phyloP scores from a whole-genome alignment of 2,329 filamentous ascomycete genomes.

The Botrytis tulipae region DNA sequence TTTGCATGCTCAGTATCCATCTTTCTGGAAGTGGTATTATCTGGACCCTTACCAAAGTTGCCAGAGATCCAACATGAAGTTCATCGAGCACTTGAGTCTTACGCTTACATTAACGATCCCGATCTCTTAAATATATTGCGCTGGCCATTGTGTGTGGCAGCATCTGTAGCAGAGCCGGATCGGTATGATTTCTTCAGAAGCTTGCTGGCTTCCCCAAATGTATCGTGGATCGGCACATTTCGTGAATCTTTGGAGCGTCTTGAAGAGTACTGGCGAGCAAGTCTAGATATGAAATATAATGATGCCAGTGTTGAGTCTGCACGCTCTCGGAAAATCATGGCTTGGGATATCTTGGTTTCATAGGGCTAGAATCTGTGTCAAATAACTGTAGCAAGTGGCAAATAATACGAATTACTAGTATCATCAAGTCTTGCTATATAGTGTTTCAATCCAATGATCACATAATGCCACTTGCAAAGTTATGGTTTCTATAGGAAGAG shows the following conservation, averaged over 20 bases:
- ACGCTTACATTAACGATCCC: background rate
- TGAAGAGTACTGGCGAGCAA: background rate
- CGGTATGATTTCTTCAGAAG: background rate
- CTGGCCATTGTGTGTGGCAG: background rate
- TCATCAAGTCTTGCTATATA: too few relatives aligned
- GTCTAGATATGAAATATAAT: too few relatives aligned
- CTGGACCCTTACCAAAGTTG: background rate
- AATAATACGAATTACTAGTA: too few relatives aligned
- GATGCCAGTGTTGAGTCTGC: too few relatives aligned
- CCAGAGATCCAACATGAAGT: background rate
- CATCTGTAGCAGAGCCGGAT: background rate
- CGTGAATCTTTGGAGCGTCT: background rate
- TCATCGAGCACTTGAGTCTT: background rate
- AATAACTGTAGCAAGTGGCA: too few relatives aligned
- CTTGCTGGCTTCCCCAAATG: background rate
- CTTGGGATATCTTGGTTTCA: too few relatives aligned
- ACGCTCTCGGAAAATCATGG: too few relatives aligned
- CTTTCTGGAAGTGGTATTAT: background rate
- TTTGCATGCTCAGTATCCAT: background rate
- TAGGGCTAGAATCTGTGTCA: too few relatives aligned
- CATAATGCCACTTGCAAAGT: too few relatives aligned
- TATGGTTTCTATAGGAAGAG: too few relatives aligned
- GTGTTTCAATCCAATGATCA: too few relatives aligned
- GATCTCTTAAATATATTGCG: background rate
- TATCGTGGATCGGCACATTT: background rate